Evolutionary conservation across 2,329 filamentous ascomycete species (phyloP).

Genomic region (Fusarium miscanthi): DNA sequence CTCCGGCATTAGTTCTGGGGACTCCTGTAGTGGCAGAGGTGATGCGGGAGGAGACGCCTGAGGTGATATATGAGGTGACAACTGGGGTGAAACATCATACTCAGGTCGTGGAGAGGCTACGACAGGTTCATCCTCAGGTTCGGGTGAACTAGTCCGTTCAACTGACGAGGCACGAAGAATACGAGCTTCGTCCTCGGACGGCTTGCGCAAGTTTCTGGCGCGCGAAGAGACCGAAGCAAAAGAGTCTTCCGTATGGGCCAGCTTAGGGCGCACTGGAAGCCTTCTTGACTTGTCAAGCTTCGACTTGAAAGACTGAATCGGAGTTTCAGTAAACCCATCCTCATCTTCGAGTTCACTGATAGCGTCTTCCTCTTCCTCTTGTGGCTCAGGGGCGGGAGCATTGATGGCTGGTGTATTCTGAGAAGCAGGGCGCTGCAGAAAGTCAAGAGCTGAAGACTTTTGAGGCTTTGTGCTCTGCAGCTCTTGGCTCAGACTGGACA

Average conservation of each 20-base stretch:
- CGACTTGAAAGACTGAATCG: constrained; percentile 42
- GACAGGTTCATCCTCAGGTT: constrained; percentile 34
- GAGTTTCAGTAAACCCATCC: constrained; percentile 31
- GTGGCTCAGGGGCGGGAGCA: constrained; percentile 1
- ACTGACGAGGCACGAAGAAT: constrained; percentile 35
- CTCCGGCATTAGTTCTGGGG: constrained; percentile 20
- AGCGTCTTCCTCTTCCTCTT: constrained; percentile 46
- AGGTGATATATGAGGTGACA: constrained; percentile 14
- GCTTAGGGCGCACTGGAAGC: constrained; percentile 45
- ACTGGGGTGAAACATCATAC: constrained; percentile 15
- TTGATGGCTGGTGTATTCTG: neutral
- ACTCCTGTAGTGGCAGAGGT: constrained; percentile 16
- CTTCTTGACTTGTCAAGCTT: constrained; percentile 31
- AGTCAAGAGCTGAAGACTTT: constrained; percentile 26
- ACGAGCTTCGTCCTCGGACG: constrained; percentile 33
- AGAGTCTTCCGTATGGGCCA: constrained; percentile 40
- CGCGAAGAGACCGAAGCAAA: constrained; percentile 36
- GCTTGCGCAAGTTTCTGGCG: constrained; percentile 33
- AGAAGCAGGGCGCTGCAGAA: constrained; percentile 37
- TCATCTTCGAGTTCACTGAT: constrained; percentile 66
- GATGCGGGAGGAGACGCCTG: constrained; percentile 4
- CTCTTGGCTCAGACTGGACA: constrained; percentile 56
- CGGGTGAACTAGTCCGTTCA: constrained; percentile 33
- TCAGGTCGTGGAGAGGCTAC: constrained; percentile 24
- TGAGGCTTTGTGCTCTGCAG: constrained; percentile 48